These are phyloP conservation scores for Aquilaria agallochum DNA, from an alignment of 441 rosid species.

Conservation along the genomic window DNA sequence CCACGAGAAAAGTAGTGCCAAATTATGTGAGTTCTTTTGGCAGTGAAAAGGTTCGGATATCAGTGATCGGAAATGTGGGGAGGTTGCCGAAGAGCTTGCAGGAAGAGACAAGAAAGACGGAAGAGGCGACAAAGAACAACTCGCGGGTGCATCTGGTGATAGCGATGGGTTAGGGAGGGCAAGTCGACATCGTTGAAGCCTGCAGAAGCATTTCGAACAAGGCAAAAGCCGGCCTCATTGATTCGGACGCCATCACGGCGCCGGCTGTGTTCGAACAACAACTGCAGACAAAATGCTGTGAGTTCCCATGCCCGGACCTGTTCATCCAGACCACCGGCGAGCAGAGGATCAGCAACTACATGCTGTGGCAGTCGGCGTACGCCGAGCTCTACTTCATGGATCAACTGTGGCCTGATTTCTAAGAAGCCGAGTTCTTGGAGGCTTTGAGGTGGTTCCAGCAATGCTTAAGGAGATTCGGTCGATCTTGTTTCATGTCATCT, in stretches of 20 bases:
- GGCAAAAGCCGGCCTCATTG: slow-evolving; percentile 28
- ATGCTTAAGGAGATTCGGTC: slow-evolving; percentile 31
- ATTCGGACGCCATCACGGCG: slow-evolving; percentile 20
- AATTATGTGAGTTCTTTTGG: background rate
- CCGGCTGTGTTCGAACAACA: slow-evolving; percentile 23
- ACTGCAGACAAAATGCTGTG: slow-evolving; percentile 26
- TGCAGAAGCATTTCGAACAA: slow-evolving; percentile 36
- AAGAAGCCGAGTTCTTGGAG: slow-evolving; percentile 27
- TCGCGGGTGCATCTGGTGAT: slow-evolving; percentile 28
- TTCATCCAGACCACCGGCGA: slow-evolving; percentile 35
- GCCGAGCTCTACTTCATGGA: slow-evolving; percentile 30
- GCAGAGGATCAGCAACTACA: slow-evolving; percentile 36
- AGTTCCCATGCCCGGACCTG: slow-evolving; percentile 31
- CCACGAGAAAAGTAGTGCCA: too few relatives aligned
- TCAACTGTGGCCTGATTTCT: slow-evolving; percentile 33
- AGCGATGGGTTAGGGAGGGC: slow-evolving; percentile 36
- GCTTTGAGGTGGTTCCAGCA: slow-evolving; percentile 35
- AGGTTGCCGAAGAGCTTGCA: slow-evolving; percentile 24
- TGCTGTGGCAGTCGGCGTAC: slow-evolving; percentile 39
- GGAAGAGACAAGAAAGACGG: slow-evolving; percentile 18
- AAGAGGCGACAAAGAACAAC: slow-evolving; percentile 23
- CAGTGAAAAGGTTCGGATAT: slow-evolving; percentile 28
- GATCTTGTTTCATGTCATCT: slow-evolving; percentile 3
- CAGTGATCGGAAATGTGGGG: slow-evolving; percentile 28
- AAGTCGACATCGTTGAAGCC: slow-evolving; percentile 34